Percentiles rank a stretch among this genome's conserved stretches.
These are phyloP conservation scores for Serendipita sp. DNA, from an alignment of 768 basidiomycete species.

Conservation along the genomic window DNA sequence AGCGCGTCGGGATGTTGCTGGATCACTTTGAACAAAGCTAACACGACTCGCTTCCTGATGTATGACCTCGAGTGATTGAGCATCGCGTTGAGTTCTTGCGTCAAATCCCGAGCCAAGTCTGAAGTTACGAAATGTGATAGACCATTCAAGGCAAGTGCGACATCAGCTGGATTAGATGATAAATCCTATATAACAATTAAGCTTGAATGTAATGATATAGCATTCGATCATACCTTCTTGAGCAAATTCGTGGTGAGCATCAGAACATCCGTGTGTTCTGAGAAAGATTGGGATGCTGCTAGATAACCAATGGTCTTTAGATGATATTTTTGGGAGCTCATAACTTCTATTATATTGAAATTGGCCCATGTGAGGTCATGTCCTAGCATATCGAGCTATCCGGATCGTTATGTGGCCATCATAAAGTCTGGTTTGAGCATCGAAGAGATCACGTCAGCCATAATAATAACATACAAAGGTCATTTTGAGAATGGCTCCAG, in stretches of 20 bases:
- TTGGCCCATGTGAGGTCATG: slow-evolving; percentile 93
- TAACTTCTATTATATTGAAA: slow-evolving; percentile 94
- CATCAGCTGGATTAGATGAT: slow-evolving; percentile 55
- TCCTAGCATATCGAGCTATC: slow-evolving; percentile 93
- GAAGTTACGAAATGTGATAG: slow-evolving; percentile 69
- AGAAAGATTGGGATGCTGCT: slow-evolving; percentile 80
- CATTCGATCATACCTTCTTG: slow-evolving; percentile 51
- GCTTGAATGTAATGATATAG: neutral
- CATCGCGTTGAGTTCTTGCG: slow-evolving; percentile 70
- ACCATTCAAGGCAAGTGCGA: slow-evolving; percentile 65
- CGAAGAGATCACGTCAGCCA: neutral
- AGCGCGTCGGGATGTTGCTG: slow-evolving; percentile 70
- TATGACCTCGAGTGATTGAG: slow-evolving; percentile 77
- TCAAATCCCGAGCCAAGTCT: slow-evolving; percentile 81
- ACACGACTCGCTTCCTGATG: slow-evolving; percentile 80
- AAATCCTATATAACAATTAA: slow-evolving; percentile 42
- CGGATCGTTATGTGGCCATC: too few relatives aligned
- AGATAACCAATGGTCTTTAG: slow-evolving; percentile 94
- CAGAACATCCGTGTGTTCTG: slow-evolving; percentile 87
- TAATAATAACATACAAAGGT: slow-evolving; percentile 61
- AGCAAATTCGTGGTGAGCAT: slow-evolving; percentile 92
- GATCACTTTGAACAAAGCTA: slow-evolving; percentile 67
- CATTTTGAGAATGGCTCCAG: slow-evolving; percentile 85
- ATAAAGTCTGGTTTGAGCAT: neutral
- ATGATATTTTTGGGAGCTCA: slow-evolving; percentile 84